Evolutionary conservation across 495 filamentous ascomycete species (phyloP).

Genomic region (Daldinia childiae): DNA sequence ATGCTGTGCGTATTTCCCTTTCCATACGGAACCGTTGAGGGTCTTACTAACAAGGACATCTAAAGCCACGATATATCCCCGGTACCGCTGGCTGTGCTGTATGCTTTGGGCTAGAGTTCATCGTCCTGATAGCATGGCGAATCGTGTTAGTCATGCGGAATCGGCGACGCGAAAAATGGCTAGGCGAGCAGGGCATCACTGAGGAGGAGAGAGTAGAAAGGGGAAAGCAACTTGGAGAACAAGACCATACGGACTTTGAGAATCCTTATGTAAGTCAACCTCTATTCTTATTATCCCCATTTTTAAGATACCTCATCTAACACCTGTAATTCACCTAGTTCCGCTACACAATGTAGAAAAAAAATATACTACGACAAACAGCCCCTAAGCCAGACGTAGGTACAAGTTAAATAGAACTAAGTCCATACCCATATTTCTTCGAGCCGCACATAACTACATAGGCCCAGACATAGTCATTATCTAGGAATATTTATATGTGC

Average conservation of each 20-base stretch:
- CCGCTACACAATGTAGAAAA: constrained; percentile 32
- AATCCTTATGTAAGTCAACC: constrained; percentile 41
- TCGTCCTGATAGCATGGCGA: constrained; percentile 41
- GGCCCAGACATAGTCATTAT: background rate
- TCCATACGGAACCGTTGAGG: background rate
- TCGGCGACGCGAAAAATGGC: constrained; percentile 36
- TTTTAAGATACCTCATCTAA: background rate
- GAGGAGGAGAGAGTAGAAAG: constrained; percentile 44
- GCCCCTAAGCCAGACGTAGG: background rate
- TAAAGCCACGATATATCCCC: constrained; percentile 44
- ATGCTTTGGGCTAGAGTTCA: constrained; percentile 44
- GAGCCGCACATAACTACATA: background rate
- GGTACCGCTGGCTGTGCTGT: constrained; percentile 43
- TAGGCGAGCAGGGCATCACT: constrained; percentile 38
- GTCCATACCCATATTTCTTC: background rate
- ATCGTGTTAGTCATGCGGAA: constrained; percentile 43
- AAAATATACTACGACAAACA: background rate
- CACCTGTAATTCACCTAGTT: constrained; percentile 12
- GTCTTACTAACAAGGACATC: constrained; percentile 8
- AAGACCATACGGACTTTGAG: constrained; percentile 47
- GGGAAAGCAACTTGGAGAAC: constrained; percentile 46
- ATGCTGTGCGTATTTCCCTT: constrained; percentile 45
- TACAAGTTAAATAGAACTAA: background rate
- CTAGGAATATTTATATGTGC: background rate
- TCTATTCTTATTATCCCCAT: background rate